phyloP scores from a whole-genome alignment of 1,284 basidiomycete genomes.

The Omphalotus olearius region DNA sequence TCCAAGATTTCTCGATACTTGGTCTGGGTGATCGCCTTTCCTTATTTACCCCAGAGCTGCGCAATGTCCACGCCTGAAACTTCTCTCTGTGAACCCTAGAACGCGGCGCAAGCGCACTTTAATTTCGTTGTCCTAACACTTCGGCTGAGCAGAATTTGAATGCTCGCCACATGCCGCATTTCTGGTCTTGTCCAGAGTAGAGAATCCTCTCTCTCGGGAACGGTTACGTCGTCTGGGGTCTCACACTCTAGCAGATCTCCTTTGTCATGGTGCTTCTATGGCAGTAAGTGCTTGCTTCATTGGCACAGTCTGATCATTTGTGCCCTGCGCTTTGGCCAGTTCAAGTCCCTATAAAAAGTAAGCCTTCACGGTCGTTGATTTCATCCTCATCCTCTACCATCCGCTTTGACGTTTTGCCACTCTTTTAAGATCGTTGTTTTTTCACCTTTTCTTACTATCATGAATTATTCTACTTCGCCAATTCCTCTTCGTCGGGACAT shows the following conservation, averaged over 20 bases:
- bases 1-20: too few species aligned
- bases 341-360: neutral
- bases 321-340: constrained; percentile 3
- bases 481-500: constrained; percentile 35
- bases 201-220: neutral
- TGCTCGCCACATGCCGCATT: constrained; percentile 7
- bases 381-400: neutral
- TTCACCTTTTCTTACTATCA: constrained; percentile 5
- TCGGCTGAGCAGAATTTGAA: neutral
- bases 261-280: constrained; percentile 1
- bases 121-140: neutral
- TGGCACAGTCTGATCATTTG: neutral
- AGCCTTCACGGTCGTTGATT: neutral
- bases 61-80: too few species aligned
- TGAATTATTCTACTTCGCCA: constrained; percentile 6
- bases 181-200: neutral
- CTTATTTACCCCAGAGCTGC: too few species aligned
- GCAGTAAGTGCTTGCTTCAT: neutral
- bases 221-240: neutral
- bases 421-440: neutral
- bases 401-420: constrained; percentile 3
- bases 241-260: neutral
- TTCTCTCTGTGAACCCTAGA: neutral
- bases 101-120: constrained; percentile 5
- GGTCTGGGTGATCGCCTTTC: too few species aligned